phyloP scores from a whole-genome alignment of 2,329 filamentous ascomycete genomes.

The Podosphaera xanthii region DNA sequence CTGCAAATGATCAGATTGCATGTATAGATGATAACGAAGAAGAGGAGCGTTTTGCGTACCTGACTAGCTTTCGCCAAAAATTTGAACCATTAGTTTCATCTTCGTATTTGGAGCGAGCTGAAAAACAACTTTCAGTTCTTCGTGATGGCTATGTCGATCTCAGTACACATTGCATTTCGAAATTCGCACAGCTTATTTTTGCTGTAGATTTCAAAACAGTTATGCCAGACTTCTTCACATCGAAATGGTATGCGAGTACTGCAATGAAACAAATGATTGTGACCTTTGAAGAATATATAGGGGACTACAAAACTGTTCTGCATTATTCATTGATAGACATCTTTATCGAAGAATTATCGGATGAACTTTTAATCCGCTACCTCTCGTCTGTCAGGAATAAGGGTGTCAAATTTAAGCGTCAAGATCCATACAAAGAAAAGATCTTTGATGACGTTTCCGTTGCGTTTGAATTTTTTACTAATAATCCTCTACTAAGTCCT shows the following conservation, averaged over 20 bases:
- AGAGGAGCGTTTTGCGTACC: constrained; percentile 52
- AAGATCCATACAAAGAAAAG: constrained; percentile 77
- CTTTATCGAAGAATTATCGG: constrained; percentile 77
- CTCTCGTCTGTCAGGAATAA: constrained; percentile 70
- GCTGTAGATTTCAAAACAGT: constrained; percentile 68
- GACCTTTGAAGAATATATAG: constrained; percentile 86
- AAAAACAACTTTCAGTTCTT: constrained; percentile 48
- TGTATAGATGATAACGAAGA: constrained; percentile 86
- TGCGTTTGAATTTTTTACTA: constrained; percentile 72
- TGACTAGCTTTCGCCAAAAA: constrained; percentile 66
- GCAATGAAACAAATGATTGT: constrained; percentile 85
- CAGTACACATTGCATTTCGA: constrained; percentile 73
- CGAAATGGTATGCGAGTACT: constrained; percentile 65
- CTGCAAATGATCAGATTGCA: constrained; percentile 95
- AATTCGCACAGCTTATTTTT: constrained; percentile 76
- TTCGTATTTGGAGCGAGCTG: constrained; percentile 54
- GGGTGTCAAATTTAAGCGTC: constrained; percentile 65
- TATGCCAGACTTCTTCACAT: constrained; percentile 75
- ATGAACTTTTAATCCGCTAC: constrained; percentile 75
- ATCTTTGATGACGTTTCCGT: constrained; percentile 82
- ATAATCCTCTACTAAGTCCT: constrained; percentile 32
- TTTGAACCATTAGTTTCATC: constrained; percentile 62
- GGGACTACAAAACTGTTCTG: constrained; percentile 64
- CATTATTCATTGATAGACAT: constrained; percentile 78
- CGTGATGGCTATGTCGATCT: constrained; percentile 89